Evolutionary conservation across 768 basidiomycete genomes (phyloP), one percentile per base, ranked within the genome.

Genomic region (Boletus rufocinnamomeus): DNA sequence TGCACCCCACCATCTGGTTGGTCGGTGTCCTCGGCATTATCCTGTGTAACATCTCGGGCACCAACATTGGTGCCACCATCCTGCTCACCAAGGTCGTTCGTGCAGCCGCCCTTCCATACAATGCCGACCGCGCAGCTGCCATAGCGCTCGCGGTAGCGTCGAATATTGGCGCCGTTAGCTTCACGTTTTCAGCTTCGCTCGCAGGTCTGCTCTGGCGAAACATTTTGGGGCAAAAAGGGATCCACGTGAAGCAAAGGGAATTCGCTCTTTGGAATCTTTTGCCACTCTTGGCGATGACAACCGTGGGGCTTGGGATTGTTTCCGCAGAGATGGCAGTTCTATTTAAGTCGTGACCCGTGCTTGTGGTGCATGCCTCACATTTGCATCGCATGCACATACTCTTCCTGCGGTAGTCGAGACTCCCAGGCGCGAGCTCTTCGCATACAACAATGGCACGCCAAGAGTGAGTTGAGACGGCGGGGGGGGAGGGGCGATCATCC

Each of bases 51-150:
- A 74, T 92, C 51, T 84, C 88, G 19, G 93, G 93, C 0, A 95
- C 93, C 7, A 95, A 95, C 74, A 95, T 95, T 54, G 93, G 93
- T 38, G 89, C 91, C 3, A 93, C 91, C 6, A 95, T 98, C 69
- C 81, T 97, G 34, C 82, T 95, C 17, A 89, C 92, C 32, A 87
- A 94, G 61, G 81, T 93, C 41, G 79, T 92, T 8, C 84, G 84
- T 44, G 80, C 79, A 2, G 79, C 84, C 1, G 57, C 56, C 1
- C 57, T 71, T 23, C 66, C 72, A 21, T 48, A 69, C 23, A 72
- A 82, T 5, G 69, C 76, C 21, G 54, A 65, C 7, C 79, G 82
- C 19, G 86, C 82, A 1, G 88, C 86, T 1, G 85, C 82, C 0
- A 82, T 87, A 49, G 82, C 93, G 0, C 81, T 97, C 14, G 95